Conservation (phyloP, 2,329 filamentous ascomycete species). For the Verticillium albo-atrum region DNA sequence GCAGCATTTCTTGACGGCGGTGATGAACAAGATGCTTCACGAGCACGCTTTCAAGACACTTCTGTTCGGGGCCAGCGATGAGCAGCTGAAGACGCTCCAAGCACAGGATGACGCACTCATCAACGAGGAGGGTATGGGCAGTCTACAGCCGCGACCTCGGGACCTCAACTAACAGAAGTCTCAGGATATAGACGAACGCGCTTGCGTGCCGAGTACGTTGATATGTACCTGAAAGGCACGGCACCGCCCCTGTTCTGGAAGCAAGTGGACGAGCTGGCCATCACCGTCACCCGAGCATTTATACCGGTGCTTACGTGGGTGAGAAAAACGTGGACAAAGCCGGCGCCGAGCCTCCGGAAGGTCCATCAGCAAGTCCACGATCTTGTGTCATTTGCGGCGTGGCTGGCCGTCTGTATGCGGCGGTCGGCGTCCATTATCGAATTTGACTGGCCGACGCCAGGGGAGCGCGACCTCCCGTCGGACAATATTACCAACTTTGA, state of each 20-base stretch:
- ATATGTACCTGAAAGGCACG: constrained; percentile 15
- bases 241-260: constrained; percentile 23
- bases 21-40: constrained; percentile 23
- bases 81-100: constrained; percentile 16
- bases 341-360: not conserved
- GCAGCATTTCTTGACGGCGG: constrained; percentile 18
- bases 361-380: constrained; percentile 22
- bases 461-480: constrained; percentile 15
- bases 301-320: constrained; percentile 17
- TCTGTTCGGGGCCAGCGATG: constrained; percentile 23
- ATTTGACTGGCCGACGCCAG: constrained; percentile 22
- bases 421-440: constrained; percentile 14
- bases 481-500: not conserved
- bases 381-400: constrained; percentile 23
- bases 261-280: constrained; percentile 21
- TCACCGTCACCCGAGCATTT: constrained; percentile 16
- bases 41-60: constrained; percentile 19
- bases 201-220: constrained; percentile 19
- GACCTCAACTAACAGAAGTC: not conserved
- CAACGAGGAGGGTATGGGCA: constrained; percentile 20
- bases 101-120: constrained; percentile 18
- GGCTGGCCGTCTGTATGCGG: constrained; percentile 22
- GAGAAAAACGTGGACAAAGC: constrained; percentile 2
- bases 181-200: constrained; percentile 23
- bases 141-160: not conserved